Base-by-base conservation (phyloP, 1,139 yeast species). In the Saccharomyces hybrid region DNA sequence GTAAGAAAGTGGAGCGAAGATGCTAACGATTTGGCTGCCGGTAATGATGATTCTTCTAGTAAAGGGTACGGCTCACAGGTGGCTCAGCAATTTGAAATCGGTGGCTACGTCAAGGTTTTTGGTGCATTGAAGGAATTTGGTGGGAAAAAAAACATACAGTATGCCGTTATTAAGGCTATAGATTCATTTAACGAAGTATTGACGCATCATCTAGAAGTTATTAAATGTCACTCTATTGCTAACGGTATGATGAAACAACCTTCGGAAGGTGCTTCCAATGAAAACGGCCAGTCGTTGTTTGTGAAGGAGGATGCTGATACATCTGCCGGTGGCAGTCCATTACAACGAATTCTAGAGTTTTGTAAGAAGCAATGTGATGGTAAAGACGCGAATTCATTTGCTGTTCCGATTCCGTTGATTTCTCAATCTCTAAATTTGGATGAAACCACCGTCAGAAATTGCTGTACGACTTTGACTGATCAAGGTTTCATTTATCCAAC, bases 131-230 rank as follows among this genome's bases (percentile, higher is more conserved):
- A 84, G 64, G 83, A 82, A 53, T 88, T 87, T 68, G 79, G 82
- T 60, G 84, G 82, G 51, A 84, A 81, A 67, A 82, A 84, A 57
- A 80, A 78, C 56, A 73, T 89, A 44, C 89, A 83, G 63, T 82
- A 84, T 56, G 81, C 87, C 11, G 77, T 80, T 4, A 78, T 89
- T 52, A 77, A 78, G 34, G 79, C 77, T 52, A 73, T 90, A 13
- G 76, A 75, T 7, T 91, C 88, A 65, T 85, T 80, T 67, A 88
- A 89, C 67, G 87, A 86, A 65, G 82, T 90, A 26, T 67, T 86
- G 34, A 85, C 88, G 63, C 96, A 91, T 68, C 82, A 83, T 62
- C 73, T 91, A 54, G 82, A 83, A 59, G 93, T 93, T 4, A 81
- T 88, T 51, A 76, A 80, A 56, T 76, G 79, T 53, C 91, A 85